A percentile compares a stretch with the other conserved stretches of the same genome.
Evolutionary conservation across 176 grass and related monocot genomes (phyloP).

Genomic region (Bothriochloa decipiens): DNA sequence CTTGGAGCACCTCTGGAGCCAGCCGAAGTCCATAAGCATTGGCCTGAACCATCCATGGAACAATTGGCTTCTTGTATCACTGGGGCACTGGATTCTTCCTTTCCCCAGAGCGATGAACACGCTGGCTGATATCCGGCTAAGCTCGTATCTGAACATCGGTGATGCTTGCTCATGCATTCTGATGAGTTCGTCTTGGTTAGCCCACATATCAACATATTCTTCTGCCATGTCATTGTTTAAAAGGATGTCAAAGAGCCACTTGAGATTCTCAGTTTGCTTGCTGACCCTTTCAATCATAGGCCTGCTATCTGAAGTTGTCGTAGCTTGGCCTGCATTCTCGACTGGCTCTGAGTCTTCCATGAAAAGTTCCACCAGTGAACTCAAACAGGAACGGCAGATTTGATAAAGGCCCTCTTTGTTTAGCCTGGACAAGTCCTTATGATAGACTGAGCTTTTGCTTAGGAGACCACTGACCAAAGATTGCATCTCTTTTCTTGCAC

Average conservation of each 20-base stretch:
- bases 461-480: conserved; percentile 82
- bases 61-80: conserved; percentile 50
- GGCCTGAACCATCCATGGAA: conserved; percentile 34
- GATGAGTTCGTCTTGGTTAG: no score
- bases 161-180: no score
- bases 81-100: conserved; percentile 74
- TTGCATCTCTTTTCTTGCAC: conserved; percentile 90
- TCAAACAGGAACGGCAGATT: conserved; percentile 70
- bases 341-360: conserved; percentile 33
- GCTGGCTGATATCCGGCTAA: conserved; percentile 80
- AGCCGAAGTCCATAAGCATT: conserved; percentile 24
- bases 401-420: conserved; percentile 65
- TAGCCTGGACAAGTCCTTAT: conserved; percentile 73
- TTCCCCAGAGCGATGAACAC: conserved; percentile 74
- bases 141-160: no score
- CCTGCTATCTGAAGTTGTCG: no score
- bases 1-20: conserved; percentile 75
- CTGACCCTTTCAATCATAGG: no score
- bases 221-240: no score
- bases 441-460: conserved; percentile 80
- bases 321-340: neutral
- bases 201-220: no score
- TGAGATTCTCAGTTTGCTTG: no score
- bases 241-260: no score
- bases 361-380: conserved; percentile 61